These are phyloP conservation scores for Ailanthus altissimus DNA, from an alignment of 345 rosid genomes.

Conservation along the genomic window DNA sequence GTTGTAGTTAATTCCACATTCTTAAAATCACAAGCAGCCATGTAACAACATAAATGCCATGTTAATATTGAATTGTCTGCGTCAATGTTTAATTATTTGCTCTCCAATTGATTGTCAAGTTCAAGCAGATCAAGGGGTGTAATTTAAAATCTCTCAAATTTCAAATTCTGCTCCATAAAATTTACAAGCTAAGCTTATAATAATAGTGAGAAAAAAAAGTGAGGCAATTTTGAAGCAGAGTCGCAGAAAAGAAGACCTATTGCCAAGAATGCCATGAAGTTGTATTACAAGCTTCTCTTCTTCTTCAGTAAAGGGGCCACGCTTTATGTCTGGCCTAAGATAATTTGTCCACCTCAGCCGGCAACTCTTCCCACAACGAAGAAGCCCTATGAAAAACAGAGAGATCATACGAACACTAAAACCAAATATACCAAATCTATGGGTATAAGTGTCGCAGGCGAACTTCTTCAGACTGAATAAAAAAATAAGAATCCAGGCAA, in stretches of 20 bases:
- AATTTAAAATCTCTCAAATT: neutral
- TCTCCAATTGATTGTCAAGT: neutral
- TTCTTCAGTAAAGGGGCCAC: conserved; percentile 85
- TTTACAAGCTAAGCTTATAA: no score
- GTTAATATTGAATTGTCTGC: no score
- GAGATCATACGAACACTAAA: neutral
- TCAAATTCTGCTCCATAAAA: no score
- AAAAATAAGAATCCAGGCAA: no score
- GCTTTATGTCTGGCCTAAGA: conserved; percentile 89
- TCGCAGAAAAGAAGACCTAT: conserved; percentile 51
- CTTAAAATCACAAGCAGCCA: neutral
- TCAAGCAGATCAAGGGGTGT: neutral
- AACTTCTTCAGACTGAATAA: no score
- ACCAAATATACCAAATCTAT: no score
- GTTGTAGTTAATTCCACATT: neutral
- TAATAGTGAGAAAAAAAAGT: no score
- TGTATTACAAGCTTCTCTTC: conserved; percentile 94
- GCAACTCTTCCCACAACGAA: conserved; percentile 97
- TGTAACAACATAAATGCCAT: neutral
- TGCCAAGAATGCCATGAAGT: conserved; percentile 95
- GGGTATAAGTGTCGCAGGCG: no score
- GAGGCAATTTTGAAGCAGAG: neutral
- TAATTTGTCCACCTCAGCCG: conserved; percentile 97
- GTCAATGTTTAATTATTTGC: neutral
- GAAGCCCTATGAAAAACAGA: conserved; percentile 53